Conservation (phyloP, 2,329 filamentous ascomycete genomes). For the Fusarium annulatum region DNA sequence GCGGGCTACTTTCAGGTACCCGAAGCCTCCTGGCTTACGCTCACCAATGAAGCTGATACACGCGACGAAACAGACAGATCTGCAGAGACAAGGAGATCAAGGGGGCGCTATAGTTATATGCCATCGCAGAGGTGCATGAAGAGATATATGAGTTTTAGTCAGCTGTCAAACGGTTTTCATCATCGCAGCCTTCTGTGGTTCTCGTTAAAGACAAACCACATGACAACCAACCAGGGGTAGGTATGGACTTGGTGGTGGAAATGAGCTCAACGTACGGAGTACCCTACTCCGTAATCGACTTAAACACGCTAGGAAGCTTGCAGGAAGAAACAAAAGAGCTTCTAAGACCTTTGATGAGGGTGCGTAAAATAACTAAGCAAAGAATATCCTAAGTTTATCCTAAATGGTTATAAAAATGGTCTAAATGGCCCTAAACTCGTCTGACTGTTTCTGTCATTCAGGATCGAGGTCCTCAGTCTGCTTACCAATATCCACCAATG, state of each 20-base stretch:
- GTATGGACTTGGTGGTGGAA: slow-evolving; percentile 41
- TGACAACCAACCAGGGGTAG: slow-evolving; percentile 1
- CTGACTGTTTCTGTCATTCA: neutral
- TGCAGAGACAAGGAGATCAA: slow-evolving; percentile 11
- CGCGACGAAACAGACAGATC: slow-evolving; percentile 34
- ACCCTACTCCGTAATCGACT: slow-evolving; percentile 1
- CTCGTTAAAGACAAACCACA: slow-evolving; percentile 8
- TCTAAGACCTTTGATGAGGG: slow-evolving; percentile 4
- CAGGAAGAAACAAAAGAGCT: slow-evolving; percentile 30
- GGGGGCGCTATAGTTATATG: slow-evolving; percentile 7
- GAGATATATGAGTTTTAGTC: neutral
- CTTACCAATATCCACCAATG: neutral
- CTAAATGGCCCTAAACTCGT: neutral
- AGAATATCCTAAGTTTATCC: neutral
- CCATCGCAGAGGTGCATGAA: slow-evolving; percentile 7
- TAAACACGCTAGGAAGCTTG: slow-evolving; percentile 35
- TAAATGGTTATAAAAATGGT: neutral
- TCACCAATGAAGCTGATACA: slow-evolving; percentile 38
- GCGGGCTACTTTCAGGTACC: slow-evolving; percentile 24
- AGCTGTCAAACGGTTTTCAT: neutral
- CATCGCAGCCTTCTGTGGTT: neutral
- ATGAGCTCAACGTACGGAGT: slow-evolving; percentile 27
- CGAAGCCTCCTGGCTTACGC: slow-evolving; percentile 1
- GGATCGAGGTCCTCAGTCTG: neutral
- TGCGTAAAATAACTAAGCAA: neutral